Percentiles rank a stretch among this genome's conserved stretches.
Conservation (phyloP, 352 stramenopile genomes). For the Pythium aquatile region DNA sequence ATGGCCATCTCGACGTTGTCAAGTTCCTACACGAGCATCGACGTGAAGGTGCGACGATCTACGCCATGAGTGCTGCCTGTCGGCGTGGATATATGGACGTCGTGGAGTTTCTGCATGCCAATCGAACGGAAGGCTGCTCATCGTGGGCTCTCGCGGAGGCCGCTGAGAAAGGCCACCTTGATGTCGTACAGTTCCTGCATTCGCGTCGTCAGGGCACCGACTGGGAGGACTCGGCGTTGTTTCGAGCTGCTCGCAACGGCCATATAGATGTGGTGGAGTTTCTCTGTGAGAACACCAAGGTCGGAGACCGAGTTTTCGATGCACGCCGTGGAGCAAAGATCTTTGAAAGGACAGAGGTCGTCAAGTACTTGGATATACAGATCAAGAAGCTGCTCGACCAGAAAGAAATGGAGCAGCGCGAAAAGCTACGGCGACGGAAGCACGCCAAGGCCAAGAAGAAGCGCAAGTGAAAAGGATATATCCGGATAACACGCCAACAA, state of each 20-base stretch:
- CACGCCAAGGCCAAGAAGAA: slow-evolving; percentile 29
- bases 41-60: slow-evolving; percentile 25
- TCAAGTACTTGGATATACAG: slow-evolving; percentile 19
- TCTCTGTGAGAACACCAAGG: slow-evolving; percentile 17
- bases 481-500: too few relatives aligned
- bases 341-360: slow-evolving; percentile 2
- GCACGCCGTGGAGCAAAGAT: slow-evolving; percentile 24
- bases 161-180: slow-evolving; percentile 22
- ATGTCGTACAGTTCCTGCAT: slow-evolving; percentile 22
- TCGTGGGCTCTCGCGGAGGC: slow-evolving; percentile 23
- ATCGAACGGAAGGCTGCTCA: slow-evolving; percentile 22
- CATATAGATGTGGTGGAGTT: slow-evolving; percentile 28
- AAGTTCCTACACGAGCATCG: slow-evolving; percentile 22
- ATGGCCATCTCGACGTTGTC: slow-evolving; percentile 25
- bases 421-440: slow-evolving; percentile 24
- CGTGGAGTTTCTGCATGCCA: slow-evolving; percentile 25
- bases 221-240: slow-evolving; percentile 28
- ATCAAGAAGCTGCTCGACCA: slow-evolving; percentile 21
- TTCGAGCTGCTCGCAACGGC: slow-evolving; percentile 26
- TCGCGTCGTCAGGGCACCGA: slow-evolving; percentile 8
- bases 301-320: slow-evolving; percentile 25
- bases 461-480: slow-evolving; percentile 3
- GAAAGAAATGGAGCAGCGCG: slow-evolving; percentile 18
- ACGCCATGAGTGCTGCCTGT: slow-evolving; percentile 26
- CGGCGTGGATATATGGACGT: slow-evolving; percentile 17